Base-by-base conservation (phyloP, 306 rosid genomes). In the Psophocarpus tetragonolobus region DNA sequence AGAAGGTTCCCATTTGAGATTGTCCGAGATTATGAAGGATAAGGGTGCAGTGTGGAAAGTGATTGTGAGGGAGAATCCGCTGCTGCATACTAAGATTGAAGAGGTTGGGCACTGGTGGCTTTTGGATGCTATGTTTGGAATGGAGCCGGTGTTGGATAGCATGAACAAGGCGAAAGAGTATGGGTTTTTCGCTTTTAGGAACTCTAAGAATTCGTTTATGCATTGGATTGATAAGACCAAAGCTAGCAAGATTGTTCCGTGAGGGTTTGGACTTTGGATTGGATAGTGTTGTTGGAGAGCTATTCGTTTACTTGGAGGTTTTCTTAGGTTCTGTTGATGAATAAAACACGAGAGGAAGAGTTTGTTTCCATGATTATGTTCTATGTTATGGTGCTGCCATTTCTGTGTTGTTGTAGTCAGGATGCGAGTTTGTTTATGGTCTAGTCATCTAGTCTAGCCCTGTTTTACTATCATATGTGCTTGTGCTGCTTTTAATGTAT, bases 81-180 rank as follows among this genome's bases (percentile, higher is more conserved):
- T 91, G 76, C 29, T 35, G 41, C 27, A 9, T 0, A 85, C 88
- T 0, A 82, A 78, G 81, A 61, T 91, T 80, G 89, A 85, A 24
- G 89, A 91, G 24, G 83, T 89, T 44, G 92, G 86, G 5, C 74
- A 60, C 1, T 91, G 91, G 92, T 86, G 89, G 91, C 67, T 87
- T 84, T 79, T 33, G 0, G 97, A 88, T 77, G 0, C 12, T 3
- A 2, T 29, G 0, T 48, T 92, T 30, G 78, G 78, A 48, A 33
- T 1, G 63, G 85, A 75, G 0, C 41, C 26, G 0, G 3, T 13
- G 47, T 27, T 88, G 38, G 87, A 82, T 27, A 80, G 62, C 44
- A 85, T 92, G 93, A 92, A 88, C 82, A 92, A 92, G 80, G 84
- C 91, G 0, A 90, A 87, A 26, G 89, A 90, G 33, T 90, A 90